Base-by-base conservation (phyloP, 441 rosid species). In the Erodium chrysanthum region DNA sequence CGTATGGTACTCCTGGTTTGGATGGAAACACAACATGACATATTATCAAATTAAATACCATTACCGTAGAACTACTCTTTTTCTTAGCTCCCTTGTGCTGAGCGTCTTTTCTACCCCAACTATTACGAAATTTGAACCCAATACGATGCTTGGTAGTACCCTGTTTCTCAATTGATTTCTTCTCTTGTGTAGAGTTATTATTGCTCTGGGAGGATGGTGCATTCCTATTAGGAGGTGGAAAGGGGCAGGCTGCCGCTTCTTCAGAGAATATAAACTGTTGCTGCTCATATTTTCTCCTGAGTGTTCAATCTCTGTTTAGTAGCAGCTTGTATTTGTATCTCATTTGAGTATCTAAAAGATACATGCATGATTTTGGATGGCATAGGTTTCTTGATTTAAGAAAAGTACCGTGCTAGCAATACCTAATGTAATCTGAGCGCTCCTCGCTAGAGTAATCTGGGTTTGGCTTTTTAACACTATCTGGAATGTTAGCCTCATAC, bases 271-370 rank as follows among this genome's bases (percentile, higher is more conserved):
- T 65, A 80, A 91, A 94, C 74, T 89, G 85, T 21, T 73, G 85
- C 81, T 74, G 73, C 80, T 91, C 96, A 73, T 94, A 94, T 69
- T 94, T 94, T 74, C 83, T 87, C 87, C 99, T 94, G 81, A 12
- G 66, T 14, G 70, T 71, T 70, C 71, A 69, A 56, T 60, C 23
- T 14, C 67, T 54, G 54, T 66, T 73, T 75, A 76, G 69, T 56
- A 56, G 61, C 25, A 56, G 25, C 61, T 8, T 21, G n/a, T 58
- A 22, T 58, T 66, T 44, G 29, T 15, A 25, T 14, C 29, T 58
- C 2, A 58, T 58, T 5, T 10, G 29, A 56, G 29, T 21, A 23
- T 8, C n/a, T 2, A 58, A 22, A 44, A 56, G 25, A 56, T 56
- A 56, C 20, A 56, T 56, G 25, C 25, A 9, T 21, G 61, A 20